Conservation (phyloP, 2,329 filamentous ascomycete species). For the Fusarium decemcellulare region DNA sequence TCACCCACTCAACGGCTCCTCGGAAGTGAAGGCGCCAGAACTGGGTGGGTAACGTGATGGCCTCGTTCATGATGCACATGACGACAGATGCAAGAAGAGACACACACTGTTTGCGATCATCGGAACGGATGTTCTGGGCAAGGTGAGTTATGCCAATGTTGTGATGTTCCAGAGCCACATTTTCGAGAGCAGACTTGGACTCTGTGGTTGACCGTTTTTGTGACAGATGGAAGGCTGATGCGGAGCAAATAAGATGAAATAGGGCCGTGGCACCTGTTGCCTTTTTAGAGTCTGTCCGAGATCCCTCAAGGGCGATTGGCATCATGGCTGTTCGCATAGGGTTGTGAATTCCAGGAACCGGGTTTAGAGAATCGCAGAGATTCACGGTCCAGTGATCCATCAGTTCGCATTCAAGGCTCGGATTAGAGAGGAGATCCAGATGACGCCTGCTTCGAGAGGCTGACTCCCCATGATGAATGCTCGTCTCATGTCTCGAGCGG, state of each 20-base stretch:
- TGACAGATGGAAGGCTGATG: conserved; percentile 40
- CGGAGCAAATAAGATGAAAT: conserved; percentile 45
- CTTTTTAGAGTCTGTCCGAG: conserved; percentile 34
- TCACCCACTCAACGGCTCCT: conserved; percentile 45
- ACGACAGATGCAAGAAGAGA: conserved; percentile 38
- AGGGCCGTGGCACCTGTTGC: conserved; percentile 39
- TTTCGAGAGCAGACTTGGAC: conserved; percentile 33
- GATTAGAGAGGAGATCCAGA: conserved; percentile 37
- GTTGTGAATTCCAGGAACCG: conserved; percentile 39
- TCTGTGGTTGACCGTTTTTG: conserved; percentile 28
- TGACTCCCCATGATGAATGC: neutral
- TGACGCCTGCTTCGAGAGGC: conserved; percentile 21
- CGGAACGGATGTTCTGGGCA: conserved; percentile 43
- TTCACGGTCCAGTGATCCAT: conserved; percentile 42
- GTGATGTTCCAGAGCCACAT: conserved; percentile 43
- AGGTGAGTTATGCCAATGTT: conserved; percentile 45
- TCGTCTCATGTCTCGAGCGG: neutral
- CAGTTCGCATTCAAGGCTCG: conserved; percentile 38
- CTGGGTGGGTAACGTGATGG: conserved; percentile 39
- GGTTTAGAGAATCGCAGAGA: conserved; percentile 43
- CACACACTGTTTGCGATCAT: conserved; percentile 40
- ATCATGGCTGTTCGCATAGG: conserved; percentile 42
- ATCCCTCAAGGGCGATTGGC: conserved; percentile 43
- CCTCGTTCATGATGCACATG: conserved; percentile 45
- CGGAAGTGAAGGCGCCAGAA: conserved; percentile 45